Percentiles rank a stretch among this genome's conserved stretches.
Conservation (phyloP, 139 green algal species). For the Chlamydomonas incerta region DNA sequence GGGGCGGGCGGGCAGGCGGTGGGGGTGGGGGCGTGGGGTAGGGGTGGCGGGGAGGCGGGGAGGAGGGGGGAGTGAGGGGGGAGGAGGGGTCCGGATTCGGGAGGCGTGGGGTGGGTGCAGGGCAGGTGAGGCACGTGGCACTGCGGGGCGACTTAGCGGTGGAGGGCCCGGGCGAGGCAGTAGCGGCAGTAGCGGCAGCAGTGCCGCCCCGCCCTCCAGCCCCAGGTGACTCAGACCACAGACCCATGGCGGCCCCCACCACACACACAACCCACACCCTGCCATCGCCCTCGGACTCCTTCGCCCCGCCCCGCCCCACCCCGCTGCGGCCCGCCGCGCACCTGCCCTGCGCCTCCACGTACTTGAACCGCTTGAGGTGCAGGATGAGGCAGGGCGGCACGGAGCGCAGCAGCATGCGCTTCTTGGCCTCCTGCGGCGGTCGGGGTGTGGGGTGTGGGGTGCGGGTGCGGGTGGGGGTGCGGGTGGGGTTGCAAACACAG, state of each 20-base stretch:
- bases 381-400: constrained; percentile 89
- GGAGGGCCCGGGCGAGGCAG: too few species aligned
- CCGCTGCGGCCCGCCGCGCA: constrained; percentile 3
- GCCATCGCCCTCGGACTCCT: not conserved
- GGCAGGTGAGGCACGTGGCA: too few species aligned
- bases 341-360: constrained; percentile 65
- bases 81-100: not conserved
- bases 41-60: too few species aligned
- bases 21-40: not conserved
- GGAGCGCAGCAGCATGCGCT: constrained; percentile 88
- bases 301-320: not conserved
- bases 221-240: too few species aligned
- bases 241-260: not conserved
- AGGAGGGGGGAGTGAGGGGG: not conserved
- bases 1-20: not conserved
- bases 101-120: not conserved
- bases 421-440: constrained; percentile 85
- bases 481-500: too few species aligned
- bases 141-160: too few species aligned
- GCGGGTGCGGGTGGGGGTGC: not conserved
- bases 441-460: not conserved
- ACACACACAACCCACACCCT: not conserved
- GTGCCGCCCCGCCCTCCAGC: too few species aligned
- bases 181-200: too few species aligned
- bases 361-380: constrained; percentile 98